Evolutionary conservation across 805 yeast species (phyloP), one percentile per base, ranked within the genome.

Genomic region (Ogataea sp.): DNA sequence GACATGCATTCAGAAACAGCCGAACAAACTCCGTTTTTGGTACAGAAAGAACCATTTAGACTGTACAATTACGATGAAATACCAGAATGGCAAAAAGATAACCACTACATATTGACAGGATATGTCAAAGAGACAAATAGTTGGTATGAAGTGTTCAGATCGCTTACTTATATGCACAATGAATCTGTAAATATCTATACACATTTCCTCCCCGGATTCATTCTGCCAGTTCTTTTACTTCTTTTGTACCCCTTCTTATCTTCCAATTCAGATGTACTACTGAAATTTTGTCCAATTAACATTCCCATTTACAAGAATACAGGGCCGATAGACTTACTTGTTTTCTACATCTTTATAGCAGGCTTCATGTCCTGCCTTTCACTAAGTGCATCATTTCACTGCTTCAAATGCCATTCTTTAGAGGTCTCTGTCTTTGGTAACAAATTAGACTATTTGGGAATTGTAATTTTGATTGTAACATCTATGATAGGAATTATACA

Each of bases 11-110:
- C 3, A 8, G 27, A 20, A 9, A 32, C 11, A 6, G 16, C 18
- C 20, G 34, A 32, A n/a, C 16, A 25, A 15, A 29, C 32, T 26
- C 9, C 6, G 4, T 30, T 30, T 5, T 5, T 30, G 8, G 20
- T 20, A 13, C 6, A 20, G 17, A 16, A 32, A 15, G 15, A 21
- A 33, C 20, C 6, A 36, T 31, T 30, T 16, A 42, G 24, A 34
- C 45, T 56, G 33, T 50, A 46, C 37, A 31, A 36, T 4, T 71
- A 58, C 48, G 65, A 70, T 39, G 75, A 75, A 46, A 48, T 75
- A 7, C 75, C 73, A 24, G 56, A 53, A 11, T 75, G 81, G 81
- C 80, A 74, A 45, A 64, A 70, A 47, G 81, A 75, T 44, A 75
- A 75, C 45, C 75, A 73, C 45, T 74, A 49, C 43, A 74, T 75